Evolutionary conservation across 2,329 filamentous ascomycete genomes (phyloP).

Genomic region (Calonectria hongkongensis): DNA sequence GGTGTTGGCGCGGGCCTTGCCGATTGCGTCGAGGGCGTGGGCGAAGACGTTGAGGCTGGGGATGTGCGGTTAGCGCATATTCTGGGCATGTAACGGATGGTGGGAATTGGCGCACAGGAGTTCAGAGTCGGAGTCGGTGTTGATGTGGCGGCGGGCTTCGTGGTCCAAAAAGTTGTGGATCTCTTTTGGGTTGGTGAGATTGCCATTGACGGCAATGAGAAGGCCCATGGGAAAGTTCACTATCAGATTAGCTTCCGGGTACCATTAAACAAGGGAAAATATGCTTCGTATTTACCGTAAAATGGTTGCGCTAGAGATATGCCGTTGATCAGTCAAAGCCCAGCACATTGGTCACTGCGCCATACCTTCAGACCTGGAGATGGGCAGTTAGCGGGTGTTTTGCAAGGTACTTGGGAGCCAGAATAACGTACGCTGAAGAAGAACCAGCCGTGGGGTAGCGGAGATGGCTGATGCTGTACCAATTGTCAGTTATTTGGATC

Average conservation of each 20-base stretch:
- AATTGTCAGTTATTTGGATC: not conserved
- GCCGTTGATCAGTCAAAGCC: slow-evolving; percentile 59
- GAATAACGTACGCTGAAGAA: slow-evolving; percentile 61
- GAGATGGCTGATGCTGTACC: slow-evolving; percentile 80
- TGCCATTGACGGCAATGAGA: slow-evolving; percentile 89
- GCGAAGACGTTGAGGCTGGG: slow-evolving; percentile 87
- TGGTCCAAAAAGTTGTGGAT: slow-evolving; percentile 83
- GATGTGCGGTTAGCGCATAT: slow-evolving; percentile 30
- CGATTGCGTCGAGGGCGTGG: slow-evolving; percentile 85
- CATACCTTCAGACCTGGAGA: slow-evolving; percentile 4
- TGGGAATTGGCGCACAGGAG: slow-evolving; percentile 45
- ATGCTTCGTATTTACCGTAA: slow-evolving; percentile 67
- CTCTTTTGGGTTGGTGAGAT: slow-evolving; percentile 85
- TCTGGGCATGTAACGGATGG: not conserved
- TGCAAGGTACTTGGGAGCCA: not conserved
- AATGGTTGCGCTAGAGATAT: slow-evolving; percentile 92
- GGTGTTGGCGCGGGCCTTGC: slow-evolving; percentile 86
- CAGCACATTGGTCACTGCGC: not conserved
- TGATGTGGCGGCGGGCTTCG: slow-evolving; percentile 89
- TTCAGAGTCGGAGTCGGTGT: slow-evolving; percentile 92
- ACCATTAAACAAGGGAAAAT: not conserved
- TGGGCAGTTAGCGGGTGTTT: not conserved
- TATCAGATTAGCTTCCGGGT: not conserved
- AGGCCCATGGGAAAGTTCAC: slow-evolving; percentile 91
- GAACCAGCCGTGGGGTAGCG: slow-evolving; percentile 93